These are phyloP conservation scores for Calocera viscosa DNA, from an alignment of 768 basidiomycete species.

Conservation along the genomic window DNA sequence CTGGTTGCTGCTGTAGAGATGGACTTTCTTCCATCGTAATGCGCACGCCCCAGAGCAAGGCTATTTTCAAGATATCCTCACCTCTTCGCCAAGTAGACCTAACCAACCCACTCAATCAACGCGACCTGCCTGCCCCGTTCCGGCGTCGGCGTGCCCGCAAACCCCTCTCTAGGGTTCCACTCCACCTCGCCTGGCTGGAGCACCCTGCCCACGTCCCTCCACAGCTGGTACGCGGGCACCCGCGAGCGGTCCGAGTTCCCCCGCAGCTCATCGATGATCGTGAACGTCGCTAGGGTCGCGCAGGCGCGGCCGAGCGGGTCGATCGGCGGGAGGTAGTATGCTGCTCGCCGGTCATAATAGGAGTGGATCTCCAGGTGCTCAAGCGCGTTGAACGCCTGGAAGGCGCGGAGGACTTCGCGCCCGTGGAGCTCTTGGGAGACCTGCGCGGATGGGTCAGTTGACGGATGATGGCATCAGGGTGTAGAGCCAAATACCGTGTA, in stretches of 20 bases:
- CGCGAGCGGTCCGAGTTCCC: not conserved
- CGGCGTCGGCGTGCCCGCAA: not conserved
- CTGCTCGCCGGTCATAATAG: not conserved
- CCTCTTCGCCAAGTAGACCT: too few species aligned
- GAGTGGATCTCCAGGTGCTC: not conserved
- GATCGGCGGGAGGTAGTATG: not conserved
- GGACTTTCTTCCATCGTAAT: too few species aligned
- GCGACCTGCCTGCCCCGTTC: not conserved
- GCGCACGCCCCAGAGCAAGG: too few species aligned
- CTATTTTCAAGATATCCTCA: too few species aligned
- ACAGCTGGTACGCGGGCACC: not conserved
- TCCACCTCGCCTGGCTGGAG: not conserved
- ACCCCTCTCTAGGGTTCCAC: not conserved
- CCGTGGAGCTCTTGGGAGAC: not conserved
- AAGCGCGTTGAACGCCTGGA: not conserved
- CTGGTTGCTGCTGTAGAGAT: too few species aligned
- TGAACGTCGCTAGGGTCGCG: not conserved
- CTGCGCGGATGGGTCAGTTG: not conserved
- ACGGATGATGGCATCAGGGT: not conserved
- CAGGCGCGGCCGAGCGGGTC: not conserved
- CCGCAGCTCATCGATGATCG: slow-evolving; percentile 5
- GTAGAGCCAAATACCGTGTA: not conserved
- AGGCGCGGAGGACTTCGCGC: not conserved
- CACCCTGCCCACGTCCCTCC: not conserved
- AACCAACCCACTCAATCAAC: not conserved